phyloP scores from a whole-genome alignment of 2,329 filamentous ascomycete genomes.

The Immersiporthe knoxdaviesiana region DNA sequence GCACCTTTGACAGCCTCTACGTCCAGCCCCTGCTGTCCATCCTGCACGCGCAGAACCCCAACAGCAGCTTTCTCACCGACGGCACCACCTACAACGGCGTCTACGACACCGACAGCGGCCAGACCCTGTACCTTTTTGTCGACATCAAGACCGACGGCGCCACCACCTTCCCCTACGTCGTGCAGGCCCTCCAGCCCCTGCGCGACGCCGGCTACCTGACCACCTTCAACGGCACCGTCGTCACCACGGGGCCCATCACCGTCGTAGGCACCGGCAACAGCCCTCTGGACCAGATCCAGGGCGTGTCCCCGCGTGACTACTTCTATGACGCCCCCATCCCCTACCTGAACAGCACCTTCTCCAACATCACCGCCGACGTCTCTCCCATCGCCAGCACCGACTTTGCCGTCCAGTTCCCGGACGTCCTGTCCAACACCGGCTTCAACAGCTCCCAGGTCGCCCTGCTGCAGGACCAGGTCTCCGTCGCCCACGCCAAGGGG shows the following conservation, averaged over 20 bases:
- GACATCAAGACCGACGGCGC: slow-evolving; percentile 65
- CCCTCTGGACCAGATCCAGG: slow-evolving; percentile 56
- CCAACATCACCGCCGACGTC: slow-evolving; percentile 35
- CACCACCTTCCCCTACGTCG: slow-evolving; percentile 54
- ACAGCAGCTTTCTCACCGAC: slow-evolving; percentile 46
- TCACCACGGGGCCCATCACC: slow-evolving; percentile 61
- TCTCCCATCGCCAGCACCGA: slow-evolving; percentile 37
- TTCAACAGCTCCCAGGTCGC: slow-evolving; percentile 53
- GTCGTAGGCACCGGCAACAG: slow-evolving; percentile 69
- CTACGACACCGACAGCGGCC: slow-evolving; percentile 52
- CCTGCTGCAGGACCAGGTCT: slow-evolving; percentile 56
- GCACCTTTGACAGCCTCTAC: slow-evolving; percentile 64
- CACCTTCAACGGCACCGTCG: slow-evolving; percentile 50
- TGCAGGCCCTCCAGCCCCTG: slow-evolving; percentile 58
- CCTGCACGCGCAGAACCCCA: slow-evolving; percentile 56
- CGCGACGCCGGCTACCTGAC: slow-evolving; percentile 58
- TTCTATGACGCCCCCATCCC: slow-evolving; percentile 36
- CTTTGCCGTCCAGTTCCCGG: slow-evolving; percentile 44
- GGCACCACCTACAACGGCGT: slow-evolving; percentile 52
- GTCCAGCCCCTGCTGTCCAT: slow-evolving; percentile 63
- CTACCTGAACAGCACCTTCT: slow-evolving; percentile 30
- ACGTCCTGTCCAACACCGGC: slow-evolving; percentile 37
- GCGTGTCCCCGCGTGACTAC: slow-evolving; percentile 60
- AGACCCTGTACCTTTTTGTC: slow-evolving; percentile 64
- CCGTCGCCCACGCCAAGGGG: slow-evolving; percentile 57